phyloP scores from a whole-genome alignment of 2,329 filamentous ascomycete genomes.

The Aspergillus quadrilineatus region DNA sequence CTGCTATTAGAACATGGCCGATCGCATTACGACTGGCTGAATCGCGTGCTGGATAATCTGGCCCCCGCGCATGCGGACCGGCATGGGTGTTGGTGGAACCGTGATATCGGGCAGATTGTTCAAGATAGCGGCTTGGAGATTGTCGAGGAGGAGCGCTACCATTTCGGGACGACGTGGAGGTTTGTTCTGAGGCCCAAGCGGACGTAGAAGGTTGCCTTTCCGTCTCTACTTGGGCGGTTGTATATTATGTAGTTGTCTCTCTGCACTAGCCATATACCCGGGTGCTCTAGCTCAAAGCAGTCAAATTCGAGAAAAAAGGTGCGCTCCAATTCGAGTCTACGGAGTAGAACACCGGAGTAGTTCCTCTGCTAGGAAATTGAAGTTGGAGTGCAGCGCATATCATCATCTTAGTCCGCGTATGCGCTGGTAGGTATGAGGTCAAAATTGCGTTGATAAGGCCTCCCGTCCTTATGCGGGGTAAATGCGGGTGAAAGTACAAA shows the following conservation, averaged over 20 bases:
- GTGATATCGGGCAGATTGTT: slow-evolving; percentile 51
- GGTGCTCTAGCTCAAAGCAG: neutral
- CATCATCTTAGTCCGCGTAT: neutral
- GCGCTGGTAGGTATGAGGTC: neutral
- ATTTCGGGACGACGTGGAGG: slow-evolving; percentile 51
- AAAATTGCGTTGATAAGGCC: neutral
- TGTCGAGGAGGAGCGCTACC: slow-evolving; percentile 47
- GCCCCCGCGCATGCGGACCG: slow-evolving; percentile 49
- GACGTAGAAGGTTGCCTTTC: neutral
- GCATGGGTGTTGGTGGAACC: slow-evolving; percentile 56
- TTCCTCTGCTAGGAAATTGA: neutral
- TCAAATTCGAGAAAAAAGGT: neutral
- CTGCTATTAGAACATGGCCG: slow-evolving; percentile 52
- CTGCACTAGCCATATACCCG: neutral
- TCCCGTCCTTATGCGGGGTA: neutral
- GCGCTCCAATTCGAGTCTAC: neutral
- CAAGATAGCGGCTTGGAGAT: slow-evolving; percentile 48
- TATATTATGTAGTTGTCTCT: neutral
- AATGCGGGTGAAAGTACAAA: neutral
- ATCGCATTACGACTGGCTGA: slow-evolving; percentile 48
- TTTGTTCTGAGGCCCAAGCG: slow-evolving; percentile 39
- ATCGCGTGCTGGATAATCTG: slow-evolving; percentile 48
- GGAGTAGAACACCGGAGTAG: neutral
- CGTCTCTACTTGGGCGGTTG: neutral
- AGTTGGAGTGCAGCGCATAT: neutral